Evolutionary conservation across 2,329 filamentous ascomycete genomes (phyloP), one percentile per base, ranked within the genome.

Genomic region (Ascochyta viciae-villosae): DNA sequence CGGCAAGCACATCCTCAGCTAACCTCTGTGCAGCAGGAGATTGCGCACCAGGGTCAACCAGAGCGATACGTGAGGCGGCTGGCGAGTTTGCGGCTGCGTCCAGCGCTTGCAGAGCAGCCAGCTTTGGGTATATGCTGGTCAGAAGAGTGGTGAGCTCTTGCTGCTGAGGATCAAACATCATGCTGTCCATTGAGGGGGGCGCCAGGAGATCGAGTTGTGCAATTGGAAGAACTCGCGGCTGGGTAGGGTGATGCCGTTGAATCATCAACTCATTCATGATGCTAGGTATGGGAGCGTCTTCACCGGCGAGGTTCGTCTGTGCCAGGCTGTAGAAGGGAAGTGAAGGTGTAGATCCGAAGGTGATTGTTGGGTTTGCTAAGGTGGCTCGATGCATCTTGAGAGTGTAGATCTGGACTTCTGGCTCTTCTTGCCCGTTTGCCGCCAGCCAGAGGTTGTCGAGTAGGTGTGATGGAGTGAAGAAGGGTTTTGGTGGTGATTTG

Each of bases 251-350:
- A 49, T 76, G 74, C 7, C 76, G 70, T 43, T 74, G 72, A 19
- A 77, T 75, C 8, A 76, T 55, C 23, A 77, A 50, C 60, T 77
- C 58, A 61, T 75, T 66, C 69, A 75, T 63, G 76, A 79, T 51
- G 77, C 77, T 73, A 80, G 86, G 76, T 78, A 85, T 1, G 1
- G 54, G 44, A 26, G 54, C 43, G 77, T 76, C 74, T 83, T 88
- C 68, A 72, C 81, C 62, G 16, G 71, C 69, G 1, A 74, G 64
- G 37, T 75, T 73, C 1, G 88, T 87, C 82, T 63, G 89, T 80
- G 65, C 86, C 60, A 91, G 77, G 55, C 83, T 86, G 76, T 90
- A 91, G 63, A 91, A 87, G 0, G 88, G 87, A 57, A 89, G 84
- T 0, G 88, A 89, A 2, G 86, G 86, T 13, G 90, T 82, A 1